A percentile compares a stretch with the other conserved stretches of the same genome.
phyloP scores from a whole-genome alignment of 2,329 filamentous ascomycete species.

The Microdochium nivale region DNA sequence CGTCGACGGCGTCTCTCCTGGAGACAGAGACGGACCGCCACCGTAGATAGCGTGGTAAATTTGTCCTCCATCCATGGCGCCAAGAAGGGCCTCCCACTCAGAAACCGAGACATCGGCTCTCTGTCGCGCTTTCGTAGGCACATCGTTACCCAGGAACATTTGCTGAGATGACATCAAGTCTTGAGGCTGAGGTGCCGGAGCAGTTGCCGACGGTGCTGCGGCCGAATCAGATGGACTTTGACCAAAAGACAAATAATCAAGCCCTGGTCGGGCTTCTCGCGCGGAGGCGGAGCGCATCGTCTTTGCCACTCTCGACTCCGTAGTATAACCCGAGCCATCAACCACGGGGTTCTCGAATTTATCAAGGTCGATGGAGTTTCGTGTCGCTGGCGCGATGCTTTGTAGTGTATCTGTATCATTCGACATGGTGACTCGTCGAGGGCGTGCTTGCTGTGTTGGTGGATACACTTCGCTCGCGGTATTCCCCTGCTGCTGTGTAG shows the following conservation, averaged over 20 bases:
- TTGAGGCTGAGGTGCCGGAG: slow-evolving; percentile 8
- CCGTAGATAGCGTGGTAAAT: slow-evolving; percentile 78
- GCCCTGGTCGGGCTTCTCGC: slow-evolving; percentile 43
- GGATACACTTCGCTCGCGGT: background rate
- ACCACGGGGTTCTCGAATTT: background rate
- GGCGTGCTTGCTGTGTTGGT: background rate
- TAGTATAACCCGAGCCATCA: background rate
- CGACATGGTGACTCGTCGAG: background rate
- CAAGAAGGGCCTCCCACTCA: slow-evolving; percentile 78
- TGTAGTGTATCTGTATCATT: background rate
- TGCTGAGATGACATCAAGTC: slow-evolving; percentile 11
- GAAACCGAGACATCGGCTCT: slow-evolving; percentile 44
- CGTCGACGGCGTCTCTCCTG: slow-evolving; percentile 35
- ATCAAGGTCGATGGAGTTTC: background rate
- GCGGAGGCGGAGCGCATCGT: background rate
- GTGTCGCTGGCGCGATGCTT: background rate
- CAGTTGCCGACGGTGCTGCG: slow-evolving; percentile 18
- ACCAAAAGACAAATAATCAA: slow-evolving; percentile 37
- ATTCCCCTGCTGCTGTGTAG: background rate
- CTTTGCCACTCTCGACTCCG: background rate
- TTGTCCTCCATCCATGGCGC: slow-evolving; percentile 69
- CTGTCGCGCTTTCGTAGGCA: slow-evolving; percentile 27
- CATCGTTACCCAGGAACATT: slow-evolving; percentile 25
- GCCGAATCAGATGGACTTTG: slow-evolving; percentile 34
- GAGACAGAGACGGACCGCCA: slow-evolving; percentile 39